Evolutionary conservation across 139 green algal genomes (phyloP).

Genomic region (Spirogloea muscicola): DNA sequence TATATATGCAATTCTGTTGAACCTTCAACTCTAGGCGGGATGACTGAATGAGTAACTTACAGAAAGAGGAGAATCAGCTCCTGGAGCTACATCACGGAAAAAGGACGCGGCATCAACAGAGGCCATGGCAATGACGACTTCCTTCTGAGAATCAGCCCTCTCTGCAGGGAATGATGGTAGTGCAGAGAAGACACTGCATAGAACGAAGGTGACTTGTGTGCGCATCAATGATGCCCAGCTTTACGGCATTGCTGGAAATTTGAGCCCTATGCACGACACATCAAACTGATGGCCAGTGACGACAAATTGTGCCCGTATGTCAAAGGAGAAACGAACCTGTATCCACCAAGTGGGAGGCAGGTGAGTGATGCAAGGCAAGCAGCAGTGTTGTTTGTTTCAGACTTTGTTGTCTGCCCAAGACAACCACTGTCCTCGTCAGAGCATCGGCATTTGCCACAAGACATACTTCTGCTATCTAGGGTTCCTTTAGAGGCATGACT

Average conservation of each 20-base stretch:
- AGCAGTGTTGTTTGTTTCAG: slow-evolving; percentile 3
- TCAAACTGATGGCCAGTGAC: neutral
- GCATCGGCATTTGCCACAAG: neutral
- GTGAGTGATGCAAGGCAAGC: neutral
- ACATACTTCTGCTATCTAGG: neutral
- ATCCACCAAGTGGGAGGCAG: slow-evolving; percentile 21
- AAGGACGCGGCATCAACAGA: slow-evolving; percentile 30
- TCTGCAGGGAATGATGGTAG: slow-evolving; percentile 7
- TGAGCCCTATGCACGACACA: neutral
- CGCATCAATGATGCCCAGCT: neutral
- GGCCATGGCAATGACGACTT: slow-evolving; percentile 29
- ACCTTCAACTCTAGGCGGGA: no score
- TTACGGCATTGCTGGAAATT: neutral
- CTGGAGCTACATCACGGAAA: slow-evolving; percentile 27
- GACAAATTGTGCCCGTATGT: neutral
- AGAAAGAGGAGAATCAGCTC: slow-evolving; percentile 32
- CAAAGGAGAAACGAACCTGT: slow-evolving; percentile 1
- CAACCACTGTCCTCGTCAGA: neutral
- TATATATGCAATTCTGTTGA: no score
- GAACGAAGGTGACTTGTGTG: neutral
- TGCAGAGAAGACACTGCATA: slow-evolving; percentile 24
- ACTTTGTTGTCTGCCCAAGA: slow-evolving; percentile 20
- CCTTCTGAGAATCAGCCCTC: slow-evolving; percentile 2
- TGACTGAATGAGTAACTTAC: no score
- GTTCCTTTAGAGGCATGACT: neutral